These are phyloP conservation scores for Isabelozyma gotoi DNA, from an alignment of 805 yeast genomes.

Conservation along the genomic window DNA sequence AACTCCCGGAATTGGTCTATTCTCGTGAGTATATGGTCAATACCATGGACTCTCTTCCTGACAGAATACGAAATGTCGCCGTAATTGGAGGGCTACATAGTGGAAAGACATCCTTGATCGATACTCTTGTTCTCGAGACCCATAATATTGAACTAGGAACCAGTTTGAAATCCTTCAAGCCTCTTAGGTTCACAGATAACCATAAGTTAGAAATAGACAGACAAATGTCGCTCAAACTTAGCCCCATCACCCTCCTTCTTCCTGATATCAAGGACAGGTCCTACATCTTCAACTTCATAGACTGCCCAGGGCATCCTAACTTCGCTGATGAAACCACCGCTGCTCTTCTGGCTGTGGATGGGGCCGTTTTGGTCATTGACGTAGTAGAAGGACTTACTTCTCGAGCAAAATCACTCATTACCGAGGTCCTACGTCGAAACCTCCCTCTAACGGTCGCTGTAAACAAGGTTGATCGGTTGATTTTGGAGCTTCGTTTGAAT, in stretches of 20 bases:
- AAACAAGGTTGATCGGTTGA: constrained; percentile 83
- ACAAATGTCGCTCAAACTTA: constrained; percentile 63
- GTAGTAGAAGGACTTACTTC: constrained; percentile 77
- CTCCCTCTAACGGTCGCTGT: constrained; percentile 60
- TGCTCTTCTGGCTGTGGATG: constrained; percentile 60
- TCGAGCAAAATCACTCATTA: constrained; percentile 49
- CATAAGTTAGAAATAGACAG: constrained; percentile 67
- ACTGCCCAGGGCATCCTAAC: constrained; percentile 90
- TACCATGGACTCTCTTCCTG: constrained; percentile 49
- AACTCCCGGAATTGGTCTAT: constrained; percentile 59
- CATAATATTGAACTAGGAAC: constrained; percentile 42
- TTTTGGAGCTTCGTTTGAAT: constrained; percentile 75
- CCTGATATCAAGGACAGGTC: constrained; percentile 54
- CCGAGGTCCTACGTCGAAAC: constrained; percentile 49
- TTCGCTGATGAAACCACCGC: constrained; percentile 74
- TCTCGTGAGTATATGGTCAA: constrained; percentile 61
- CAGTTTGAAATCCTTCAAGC: constrained; percentile 40
- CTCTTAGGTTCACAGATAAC: constrained; percentile 68
- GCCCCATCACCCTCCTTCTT: constrained; percentile 61
- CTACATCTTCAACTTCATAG: constrained; percentile 61
- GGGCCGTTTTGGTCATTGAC: constrained; percentile 73
- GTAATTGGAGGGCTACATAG: constrained; percentile 78
- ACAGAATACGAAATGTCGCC: constrained; percentile 70
- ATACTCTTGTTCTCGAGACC: constrained; percentile 63
- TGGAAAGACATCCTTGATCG: constrained; percentile 83